A percentile compares a stretch with the other conserved stretches of the same genome.
These are phyloP conservation scores for Samsoniella hepiali DNA, from an alignment of 2,329 filamentous ascomycete genomes.

Conservation along the genomic window DNA sequence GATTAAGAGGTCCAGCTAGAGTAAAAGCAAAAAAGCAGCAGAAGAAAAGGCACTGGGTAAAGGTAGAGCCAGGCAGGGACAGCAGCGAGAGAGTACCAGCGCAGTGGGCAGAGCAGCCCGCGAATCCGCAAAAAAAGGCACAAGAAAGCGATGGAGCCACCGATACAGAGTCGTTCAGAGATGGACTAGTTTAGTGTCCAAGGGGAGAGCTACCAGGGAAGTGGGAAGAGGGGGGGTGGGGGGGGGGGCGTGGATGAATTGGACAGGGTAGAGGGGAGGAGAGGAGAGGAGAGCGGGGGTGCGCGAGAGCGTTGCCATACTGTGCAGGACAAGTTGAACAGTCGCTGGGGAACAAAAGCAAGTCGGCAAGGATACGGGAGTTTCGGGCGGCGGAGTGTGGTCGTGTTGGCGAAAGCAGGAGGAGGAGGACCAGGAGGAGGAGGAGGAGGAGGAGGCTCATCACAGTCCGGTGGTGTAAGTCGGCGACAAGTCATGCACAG, in stretches of 20 bases:
- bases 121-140: slow-evolving; percentile 1
- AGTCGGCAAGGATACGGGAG: background rate
- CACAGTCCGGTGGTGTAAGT: slow-evolving; percentile 12
- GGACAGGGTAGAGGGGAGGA: background rate
- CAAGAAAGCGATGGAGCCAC: slow-evolving; percentile 11
- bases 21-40: slow-evolving; percentile 9
- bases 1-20: background rate
- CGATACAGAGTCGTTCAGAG: slow-evolving; percentile 17
- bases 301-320: background rate
- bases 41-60: background rate
- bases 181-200: slow-evolving; percentile 16
- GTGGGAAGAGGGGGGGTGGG: background rate
- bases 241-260: background rate
- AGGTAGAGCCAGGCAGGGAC: background rate
- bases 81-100: background rate
- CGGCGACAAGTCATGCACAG: slow-evolving; percentile 10
- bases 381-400: background rate
- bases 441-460: slow-evolving; percentile 2
- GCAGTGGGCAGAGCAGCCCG: background rate
- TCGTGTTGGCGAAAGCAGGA: too few relatives aligned
- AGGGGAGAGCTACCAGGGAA: slow-evolving; percentile 7
- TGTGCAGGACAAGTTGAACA: background rate
- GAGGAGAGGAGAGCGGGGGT: background rate
- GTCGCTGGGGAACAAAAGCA: background rate
- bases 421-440: background rate